Conservation (phyloP, 2,329 filamentous ascomycete genomes). For the Fusarium annulatum region DNA sequence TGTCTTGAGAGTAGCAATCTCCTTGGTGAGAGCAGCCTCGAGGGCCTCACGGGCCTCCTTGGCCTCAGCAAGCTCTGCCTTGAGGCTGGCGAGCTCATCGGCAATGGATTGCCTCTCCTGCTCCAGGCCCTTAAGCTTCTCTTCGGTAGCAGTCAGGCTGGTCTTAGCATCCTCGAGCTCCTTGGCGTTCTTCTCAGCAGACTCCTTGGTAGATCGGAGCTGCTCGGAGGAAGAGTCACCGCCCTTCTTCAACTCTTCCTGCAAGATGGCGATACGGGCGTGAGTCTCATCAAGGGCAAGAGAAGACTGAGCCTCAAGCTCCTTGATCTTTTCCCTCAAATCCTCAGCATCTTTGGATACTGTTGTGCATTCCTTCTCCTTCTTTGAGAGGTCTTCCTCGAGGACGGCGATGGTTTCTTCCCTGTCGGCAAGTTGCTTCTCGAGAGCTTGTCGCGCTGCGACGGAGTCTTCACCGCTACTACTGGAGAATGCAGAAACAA, state of each 20-base stretch:
- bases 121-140: conserved; percentile 44
- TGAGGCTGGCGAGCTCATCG: conserved; percentile 49
- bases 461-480: conserved; percentile 49
- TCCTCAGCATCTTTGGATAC: conserved; percentile 52
- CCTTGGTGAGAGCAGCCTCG: conserved; percentile 47
- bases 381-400: conserved; percentile 50
- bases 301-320: conserved; percentile 48
- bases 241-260: conserved; percentile 50
- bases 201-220: conserved; percentile 44
- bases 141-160: conserved; percentile 38
- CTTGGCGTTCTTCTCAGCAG: conserved; percentile 27
- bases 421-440: conserved; percentile 54
- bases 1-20: conserved; percentile 49
- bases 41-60: conserved; percentile 51
- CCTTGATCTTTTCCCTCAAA: conserved; percentile 53
- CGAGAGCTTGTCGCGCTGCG: conserved; percentile 48
- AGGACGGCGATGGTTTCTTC: conserved; percentile 51
- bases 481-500: conserved; percentile 53
- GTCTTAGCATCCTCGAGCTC: conserved; percentile 43
- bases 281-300: conserved; percentile 48
- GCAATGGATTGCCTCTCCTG: conserved; percentile 46
- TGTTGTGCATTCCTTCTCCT: conserved; percentile 52
- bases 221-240: conserved; percentile 38
- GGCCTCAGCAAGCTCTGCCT: conserved; percentile 49
- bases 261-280: conserved; percentile 49